Evolutionary conservation across 257 asterid species (phyloP).

Genomic region (Capsicum rhomboideum): DNA sequence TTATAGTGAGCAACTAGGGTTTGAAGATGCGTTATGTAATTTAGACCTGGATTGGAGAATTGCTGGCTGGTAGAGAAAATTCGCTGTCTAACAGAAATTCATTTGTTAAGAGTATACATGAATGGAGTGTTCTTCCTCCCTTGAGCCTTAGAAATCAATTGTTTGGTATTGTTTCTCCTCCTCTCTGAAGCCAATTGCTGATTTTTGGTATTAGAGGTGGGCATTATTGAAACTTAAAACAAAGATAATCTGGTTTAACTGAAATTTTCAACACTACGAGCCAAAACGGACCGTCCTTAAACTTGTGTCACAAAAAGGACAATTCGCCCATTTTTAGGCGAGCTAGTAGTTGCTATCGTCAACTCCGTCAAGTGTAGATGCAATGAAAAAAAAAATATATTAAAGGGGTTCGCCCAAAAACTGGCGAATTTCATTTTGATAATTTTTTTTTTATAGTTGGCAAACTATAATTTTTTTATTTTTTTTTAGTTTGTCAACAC

Average conservation of each 20-base stretch:
- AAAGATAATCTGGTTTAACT: not conserved
- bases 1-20: not conserved
- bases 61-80: conserved; percentile 8
- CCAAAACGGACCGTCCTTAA: no score
- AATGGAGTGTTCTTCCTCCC: not conserved
- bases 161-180: not conserved
- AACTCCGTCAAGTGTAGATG: no score
- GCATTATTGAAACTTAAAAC: not conserved
- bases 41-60: not conserved
- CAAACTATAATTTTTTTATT: no score
- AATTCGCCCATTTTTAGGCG: no score
- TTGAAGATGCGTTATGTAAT: conserved; percentile 4
- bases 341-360: no score
- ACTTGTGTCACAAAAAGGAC: no score
- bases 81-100: not conserved
- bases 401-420: no score
- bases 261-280: no score
- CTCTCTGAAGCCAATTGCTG: not conserved
- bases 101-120: not conserved
- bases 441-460: no score
- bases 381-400: no score
- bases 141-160: not conserved
- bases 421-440: no score
- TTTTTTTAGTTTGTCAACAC: no score
- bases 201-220: not conserved